Conservation (phyloP, 345 rosid genomes). For the Erucastrum elatum region DNA sequence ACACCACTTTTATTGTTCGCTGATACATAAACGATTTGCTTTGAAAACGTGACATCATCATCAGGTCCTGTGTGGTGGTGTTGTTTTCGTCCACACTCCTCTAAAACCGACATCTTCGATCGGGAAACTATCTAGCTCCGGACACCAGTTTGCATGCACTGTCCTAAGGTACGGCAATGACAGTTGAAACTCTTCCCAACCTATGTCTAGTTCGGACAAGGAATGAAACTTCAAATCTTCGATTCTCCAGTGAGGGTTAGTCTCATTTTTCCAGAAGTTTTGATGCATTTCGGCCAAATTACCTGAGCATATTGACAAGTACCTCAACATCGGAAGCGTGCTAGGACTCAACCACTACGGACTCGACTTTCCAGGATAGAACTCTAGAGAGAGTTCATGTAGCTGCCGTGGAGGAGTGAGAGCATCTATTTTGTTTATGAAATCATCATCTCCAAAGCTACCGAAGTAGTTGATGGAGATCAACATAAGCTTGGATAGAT, state of each 20-base stretch:
- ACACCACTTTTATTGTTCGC: no score
- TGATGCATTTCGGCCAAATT: constrained; percentile 47
- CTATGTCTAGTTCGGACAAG: constrained; percentile 48
- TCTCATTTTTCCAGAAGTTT: constrained; percentile 45
- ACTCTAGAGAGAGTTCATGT: constrained; percentile 51
- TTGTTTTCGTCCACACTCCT: constrained; percentile 33
- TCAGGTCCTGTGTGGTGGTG: neutral
- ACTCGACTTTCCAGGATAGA: constrained; percentile 55
- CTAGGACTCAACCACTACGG: constrained; percentile 63
- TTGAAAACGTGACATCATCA: no score
- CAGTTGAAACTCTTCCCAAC: constrained; percentile 45
- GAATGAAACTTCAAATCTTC: constrained; percentile 54
- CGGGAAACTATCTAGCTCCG: constrained; percentile 51
- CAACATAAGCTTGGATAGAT: constrained; percentile 45
- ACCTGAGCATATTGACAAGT: constrained; percentile 55
- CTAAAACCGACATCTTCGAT: constrained; percentile 56
- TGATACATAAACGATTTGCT: no score
- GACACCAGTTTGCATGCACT: constrained; percentile 64
- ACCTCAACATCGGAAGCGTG: constrained; percentile 55
- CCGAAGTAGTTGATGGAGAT: constrained; percentile 52
- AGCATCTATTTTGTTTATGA: constrained; percentile 47
- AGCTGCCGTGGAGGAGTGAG: constrained; percentile 57
- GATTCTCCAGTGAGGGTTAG: constrained; percentile 46
- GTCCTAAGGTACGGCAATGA: constrained; percentile 49
- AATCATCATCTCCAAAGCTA: constrained; percentile 47